Base-by-base conservation (phyloP, 306 rosid species). In the Castanea sativa region DNA sequence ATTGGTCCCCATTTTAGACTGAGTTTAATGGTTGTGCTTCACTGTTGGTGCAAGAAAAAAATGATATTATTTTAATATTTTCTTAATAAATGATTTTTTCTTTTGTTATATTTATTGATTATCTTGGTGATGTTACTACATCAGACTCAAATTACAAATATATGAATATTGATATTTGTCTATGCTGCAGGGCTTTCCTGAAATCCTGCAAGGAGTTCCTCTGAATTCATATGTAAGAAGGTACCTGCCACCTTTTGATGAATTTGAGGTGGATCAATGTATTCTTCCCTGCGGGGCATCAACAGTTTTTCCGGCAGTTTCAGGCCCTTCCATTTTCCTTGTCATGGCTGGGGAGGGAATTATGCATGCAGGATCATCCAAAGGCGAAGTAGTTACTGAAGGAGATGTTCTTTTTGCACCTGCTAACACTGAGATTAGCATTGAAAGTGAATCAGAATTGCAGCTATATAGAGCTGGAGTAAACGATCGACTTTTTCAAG, bases 331-430 rank as follows among this genome's bases (percentile, higher is more conserved):
- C 29, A 86, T 95, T 71, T 91, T 88, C 69, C 55, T 95, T 77
- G 89, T 90, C 83, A 83, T 87, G 1, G 57, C 12, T 30, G 98
- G 99, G 52, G 79, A 90, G 80, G 98, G 98, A 78, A 80, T 71
- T n/a, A 79, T 91, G 76, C 76, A 79, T 27, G 14, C 88, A 16
- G 88, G 80, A 64, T 73, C 87, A 52, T 70, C 74, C 4, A 49
- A 73, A 60, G 94, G 79, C 10, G 88, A 83, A 19, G 69, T 30
- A 71, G 76, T 90, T 43, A 76, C 83, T 20, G 89, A 93, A 88
- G 99, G 99, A 27, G 89, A 88, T 79, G 96, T 91, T 80, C 87
- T 95, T 73, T 95, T 95, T 55, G 90, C 91, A 65, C 92, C 99
- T 2, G 94, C 97, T 59, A n/a, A 90, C 75, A 80, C 90, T 2